Percentiles rank a stretch among this genome's conserved stretches.
These are phyloP conservation scores for Ceratobasidium sp. DNA, from an alignment of 1,284 basidiomycete genomes.

Conservation along the genomic window DNA sequence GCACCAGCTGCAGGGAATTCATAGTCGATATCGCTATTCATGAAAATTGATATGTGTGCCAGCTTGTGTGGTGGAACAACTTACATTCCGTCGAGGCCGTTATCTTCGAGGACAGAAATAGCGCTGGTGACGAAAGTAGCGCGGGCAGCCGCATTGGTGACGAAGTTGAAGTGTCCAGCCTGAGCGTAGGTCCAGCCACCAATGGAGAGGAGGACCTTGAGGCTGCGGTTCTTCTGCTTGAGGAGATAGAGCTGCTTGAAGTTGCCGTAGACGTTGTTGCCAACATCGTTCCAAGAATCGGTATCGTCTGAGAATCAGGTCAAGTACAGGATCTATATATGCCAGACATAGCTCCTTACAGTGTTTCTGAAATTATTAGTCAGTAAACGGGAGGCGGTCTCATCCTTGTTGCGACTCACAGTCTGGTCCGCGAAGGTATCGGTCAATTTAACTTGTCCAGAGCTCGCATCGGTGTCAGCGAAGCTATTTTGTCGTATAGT, in stretches of 20 bases:
- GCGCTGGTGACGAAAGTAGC: constrained; percentile 78
- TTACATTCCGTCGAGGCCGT: constrained; percentile 86
- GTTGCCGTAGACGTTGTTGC: constrained; percentile 75
- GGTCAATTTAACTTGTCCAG: constrained; percentile 77
- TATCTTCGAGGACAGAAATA: constrained; percentile 83
- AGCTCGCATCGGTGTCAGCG: constrained; percentile 78
- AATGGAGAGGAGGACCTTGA: constrained; percentile 83
- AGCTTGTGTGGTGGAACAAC: not conserved
- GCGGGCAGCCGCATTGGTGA: constrained; percentile 69
- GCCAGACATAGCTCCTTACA: constrained; percentile 68
- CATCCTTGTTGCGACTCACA: constrained; percentile 59
- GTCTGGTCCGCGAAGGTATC: constrained; percentile 88
- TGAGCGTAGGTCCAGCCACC: constrained; percentile 83
- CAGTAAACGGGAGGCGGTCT: constrained; percentile 21
- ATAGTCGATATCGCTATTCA: constrained; percentile 74
- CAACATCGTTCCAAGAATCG: constrained; percentile 64
- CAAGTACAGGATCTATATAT: constrained; percentile 32
- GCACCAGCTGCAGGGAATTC: constrained; percentile 69
- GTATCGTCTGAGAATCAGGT: constrained; percentile 57
- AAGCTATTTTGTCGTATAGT: constrained; percentile 61
- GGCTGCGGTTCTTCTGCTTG: constrained; percentile 79
- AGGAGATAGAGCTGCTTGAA: constrained; percentile 84
- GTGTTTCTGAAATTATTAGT: constrained; percentile 67
- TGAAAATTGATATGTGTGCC: constrained; percentile 7
- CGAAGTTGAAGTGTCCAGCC: constrained; percentile 73